Conservation (phyloP, 2,329 filamentous ascomycete genomes). For the Talaromyces sp. region DNA sequence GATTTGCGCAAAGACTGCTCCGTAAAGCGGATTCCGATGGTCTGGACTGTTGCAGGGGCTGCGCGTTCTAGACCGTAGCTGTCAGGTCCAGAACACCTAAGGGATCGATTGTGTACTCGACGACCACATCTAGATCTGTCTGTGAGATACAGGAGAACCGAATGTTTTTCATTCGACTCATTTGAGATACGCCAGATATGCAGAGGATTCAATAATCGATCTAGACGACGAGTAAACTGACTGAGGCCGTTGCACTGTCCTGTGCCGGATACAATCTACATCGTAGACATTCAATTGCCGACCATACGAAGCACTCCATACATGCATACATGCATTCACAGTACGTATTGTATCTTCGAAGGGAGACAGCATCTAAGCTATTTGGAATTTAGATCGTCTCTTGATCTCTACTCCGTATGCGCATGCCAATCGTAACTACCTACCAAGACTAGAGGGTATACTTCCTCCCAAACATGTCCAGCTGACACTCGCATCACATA, state of each 20-base stretch:
- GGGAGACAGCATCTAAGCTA: neutral
- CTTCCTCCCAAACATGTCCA: neutral
- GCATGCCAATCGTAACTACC: too few relatives aligned
- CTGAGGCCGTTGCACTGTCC: neutral
- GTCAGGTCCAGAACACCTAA: neutral
- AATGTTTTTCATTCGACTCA: neutral
- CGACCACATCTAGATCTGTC: slow-evolving; percentile 1
- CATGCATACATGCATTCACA: neutral
- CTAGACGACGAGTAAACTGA: neutral
- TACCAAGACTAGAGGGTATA: too few relatives aligned
- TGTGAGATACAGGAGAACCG: neutral
- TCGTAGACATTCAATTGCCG: neutral
- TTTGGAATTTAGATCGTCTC: neutral
- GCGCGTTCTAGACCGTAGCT: neutral
- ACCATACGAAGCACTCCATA: neutral
- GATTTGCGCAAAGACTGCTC: neutral
- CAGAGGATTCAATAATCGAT: neutral
- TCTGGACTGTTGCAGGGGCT: neutral
- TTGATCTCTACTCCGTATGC: neutral
- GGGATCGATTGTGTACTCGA: neutral
- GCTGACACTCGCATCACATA: neutral
- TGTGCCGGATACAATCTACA: neutral
- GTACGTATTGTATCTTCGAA: neutral
- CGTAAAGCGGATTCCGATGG: neutral
- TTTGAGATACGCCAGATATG: neutral